These are phyloP conservation scores for Saturnispora mendoncae DNA, from an alignment of 805 yeast species.

Conservation along the genomic window DNA sequence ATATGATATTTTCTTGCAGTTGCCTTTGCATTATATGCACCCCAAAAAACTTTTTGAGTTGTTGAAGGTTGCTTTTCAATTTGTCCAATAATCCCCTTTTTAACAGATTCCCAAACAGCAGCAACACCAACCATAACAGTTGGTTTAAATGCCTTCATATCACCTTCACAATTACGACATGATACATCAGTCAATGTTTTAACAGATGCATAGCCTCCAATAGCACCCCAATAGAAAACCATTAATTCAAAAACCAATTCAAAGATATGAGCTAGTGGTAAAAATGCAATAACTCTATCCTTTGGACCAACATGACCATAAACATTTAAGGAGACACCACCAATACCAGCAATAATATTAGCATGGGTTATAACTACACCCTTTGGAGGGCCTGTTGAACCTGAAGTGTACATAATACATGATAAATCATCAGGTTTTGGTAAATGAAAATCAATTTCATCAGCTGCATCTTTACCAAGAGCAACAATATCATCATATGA, in stretches of 20 bases:
- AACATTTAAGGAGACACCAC: conserved; percentile 67
- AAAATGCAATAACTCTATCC: conserved; percentile 77
- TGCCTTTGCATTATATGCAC: conserved; percentile 68
- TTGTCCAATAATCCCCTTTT: conserved; percentile 82
- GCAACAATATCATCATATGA: conserved; percentile 56
- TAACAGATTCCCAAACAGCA: conserved; percentile 94
- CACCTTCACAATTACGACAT: conserved; percentile 79
- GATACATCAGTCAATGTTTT: conserved; percentile 82
- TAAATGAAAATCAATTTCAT: conserved; percentile 30
- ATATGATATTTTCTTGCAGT: conserved; percentile 53
- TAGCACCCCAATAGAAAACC: conserved; percentile 81
- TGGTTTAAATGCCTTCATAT: conserved; percentile 78
- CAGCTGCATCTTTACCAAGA: conserved; percentile 50
- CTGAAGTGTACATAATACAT: conserved; percentile 83
- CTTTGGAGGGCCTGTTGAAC: conserved; percentile 79
- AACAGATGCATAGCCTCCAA: conserved; percentile 84
- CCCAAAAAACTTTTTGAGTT: conserved; percentile 81
- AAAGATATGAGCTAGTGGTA: conserved; percentile 94
- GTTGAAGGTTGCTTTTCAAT: conserved; percentile 55
- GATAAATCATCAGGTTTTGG: conserved; percentile 54
- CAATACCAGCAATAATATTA: conserved; percentile 75
- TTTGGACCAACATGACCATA: conserved; percentile 40
- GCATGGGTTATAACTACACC: conserved; percentile 65
- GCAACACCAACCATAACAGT: conserved; percentile 97
- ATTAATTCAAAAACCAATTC: conserved; percentile 83